Base-by-base conservation (phyloP, 192 early-diverging fungal genomes). In the Coemansia javaensis region DNA sequence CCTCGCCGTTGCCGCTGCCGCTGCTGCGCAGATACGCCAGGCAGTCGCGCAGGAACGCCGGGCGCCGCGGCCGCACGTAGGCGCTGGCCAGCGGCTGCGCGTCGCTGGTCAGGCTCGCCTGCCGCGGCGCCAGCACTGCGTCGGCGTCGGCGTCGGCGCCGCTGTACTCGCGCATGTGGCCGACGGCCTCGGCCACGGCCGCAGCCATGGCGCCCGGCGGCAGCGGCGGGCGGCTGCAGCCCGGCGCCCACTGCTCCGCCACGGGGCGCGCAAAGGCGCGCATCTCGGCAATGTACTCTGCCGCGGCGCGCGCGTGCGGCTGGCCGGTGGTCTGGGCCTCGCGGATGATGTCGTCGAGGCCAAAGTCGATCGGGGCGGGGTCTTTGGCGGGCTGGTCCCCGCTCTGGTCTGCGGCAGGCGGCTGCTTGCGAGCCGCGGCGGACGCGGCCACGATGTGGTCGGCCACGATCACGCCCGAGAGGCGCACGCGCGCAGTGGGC, bases 401-500 rank as follows among this genome's bases (percentile, higher is more conserved):
- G 18, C 12, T 40, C 11, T 40, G 27, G 5, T 30, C 28, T 13
- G 31, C 22, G 42, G 14, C 1, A n/a, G n/a, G n/a, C n/a, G n/a
- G n/a, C n/a, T n/a, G n/a, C n/a, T n/a, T n/a, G n/a, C n/a, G n/a
- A n/a, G 24, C n/a, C 16, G 44, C 28, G 31, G 32, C 34, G 5
- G 49, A 16, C 10, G 21, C 27, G 10, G 20, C 6, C 21, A 58
- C 45, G 10, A 71, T 31, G 5, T 16, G 24, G 20, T 71, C 68
- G 13, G 68, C 68, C 7, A 72, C 68, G 9, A 72, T 23, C 2
- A 72, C 49, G 2, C 68, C 68, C 12, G 68, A 46, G 22, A 72
- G 49, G 35, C 52, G 54, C 5, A 59, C 52, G 8, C 54, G 47
- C 2, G 68, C 28, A 0, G 47, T 56, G 2, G 61, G 68, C 22